Conservation (phyloP, 257 asterid genomes). For the Solanum megistacrolobum region DNA sequence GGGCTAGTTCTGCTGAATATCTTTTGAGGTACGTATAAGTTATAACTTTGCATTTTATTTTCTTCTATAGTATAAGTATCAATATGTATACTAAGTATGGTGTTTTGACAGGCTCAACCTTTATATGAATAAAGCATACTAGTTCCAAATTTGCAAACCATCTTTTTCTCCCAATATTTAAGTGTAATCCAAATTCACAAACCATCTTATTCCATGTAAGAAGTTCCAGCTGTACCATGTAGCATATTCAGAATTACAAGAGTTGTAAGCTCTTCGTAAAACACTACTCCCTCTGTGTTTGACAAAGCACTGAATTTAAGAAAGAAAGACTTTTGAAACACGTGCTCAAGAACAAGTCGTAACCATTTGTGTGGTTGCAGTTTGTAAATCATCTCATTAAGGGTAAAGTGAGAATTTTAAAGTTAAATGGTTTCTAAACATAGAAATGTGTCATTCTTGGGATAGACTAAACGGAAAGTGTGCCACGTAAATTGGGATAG, state of each 20-base stretch:
- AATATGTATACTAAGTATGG: not conserved
- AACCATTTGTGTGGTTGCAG: not conserved
- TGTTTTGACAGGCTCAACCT: not conserved
- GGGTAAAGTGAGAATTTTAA: not conserved
- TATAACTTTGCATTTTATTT: not conserved
- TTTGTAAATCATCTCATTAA: not conserved
- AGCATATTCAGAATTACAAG: not conserved
- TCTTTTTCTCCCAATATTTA: not conserved
- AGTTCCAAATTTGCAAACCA: not conserved
- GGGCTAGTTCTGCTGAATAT: slow-evolving; percentile 79
- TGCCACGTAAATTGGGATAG: not conserved
- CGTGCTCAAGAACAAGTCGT: not conserved
- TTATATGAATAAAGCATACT: not conserved
- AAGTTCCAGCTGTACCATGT: not conserved
- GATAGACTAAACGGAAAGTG: not conserved
- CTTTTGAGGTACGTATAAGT: slow-evolving; percentile 49
- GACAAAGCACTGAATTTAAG: not conserved
- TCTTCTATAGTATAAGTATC: not conserved
- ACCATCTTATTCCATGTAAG: not conserved
- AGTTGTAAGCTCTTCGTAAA: not conserved
- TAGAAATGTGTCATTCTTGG: not conserved
- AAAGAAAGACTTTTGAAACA: not conserved
- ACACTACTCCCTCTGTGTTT: not conserved
- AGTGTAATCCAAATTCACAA: not conserved
- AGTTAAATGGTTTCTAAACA: not conserved